Evolutionary conservation across 805 yeast genomes (phyloP).

Genomic region (Hanseniaspora thailandica): DNA sequence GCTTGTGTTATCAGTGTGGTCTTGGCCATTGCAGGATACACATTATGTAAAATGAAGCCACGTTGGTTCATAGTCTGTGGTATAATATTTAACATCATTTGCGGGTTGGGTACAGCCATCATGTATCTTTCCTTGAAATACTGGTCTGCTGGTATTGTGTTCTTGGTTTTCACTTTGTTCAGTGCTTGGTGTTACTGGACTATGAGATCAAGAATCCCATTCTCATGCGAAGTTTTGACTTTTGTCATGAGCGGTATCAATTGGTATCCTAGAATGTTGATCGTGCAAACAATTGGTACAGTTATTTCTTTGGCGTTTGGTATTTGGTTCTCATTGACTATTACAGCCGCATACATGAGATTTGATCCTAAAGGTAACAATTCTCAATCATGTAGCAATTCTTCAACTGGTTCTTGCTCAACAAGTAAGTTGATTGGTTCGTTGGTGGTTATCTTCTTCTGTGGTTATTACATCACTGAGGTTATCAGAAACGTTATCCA

Average conservation of each 20-base stretch:
- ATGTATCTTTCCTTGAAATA: conserved; percentile 55
- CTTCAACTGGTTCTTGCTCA: conserved; percentile 41
- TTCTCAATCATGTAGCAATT: conserved; percentile 38
- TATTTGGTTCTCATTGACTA: conserved; percentile 50
- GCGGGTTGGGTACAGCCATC: conserved; percentile 68
- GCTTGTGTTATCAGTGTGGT: conserved; percentile 49
- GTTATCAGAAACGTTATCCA: conserved; percentile 72
- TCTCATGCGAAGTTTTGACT: conserved; percentile 56
- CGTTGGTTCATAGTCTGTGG: conserved; percentile 56
- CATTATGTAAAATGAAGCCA: conserved; percentile 55
- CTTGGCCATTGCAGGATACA: conserved; percentile 44
- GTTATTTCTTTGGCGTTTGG: conserved; percentile 51
- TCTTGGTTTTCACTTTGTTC: conserved; percentile 50
- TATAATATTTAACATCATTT: conserved; percentile 49
- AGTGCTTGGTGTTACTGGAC: conserved; percentile 65
- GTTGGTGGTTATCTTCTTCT: conserved; percentile 62
- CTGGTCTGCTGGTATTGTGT: conserved; percentile 72
- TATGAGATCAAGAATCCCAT: conserved; percentile 58
- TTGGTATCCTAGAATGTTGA: conserved; percentile 54
- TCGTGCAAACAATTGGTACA: conserved; percentile 51
- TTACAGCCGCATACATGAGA: conserved; percentile 69
- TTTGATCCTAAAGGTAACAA: conserved; percentile 47
- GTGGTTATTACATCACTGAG: conserved; percentile 75
- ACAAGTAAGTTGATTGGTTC: conserved; percentile 54
- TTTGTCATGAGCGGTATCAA: conserved; percentile 70